A percentile compares a stretch with the other conserved stretches of the same genome.
phyloP scores from a whole-genome alignment of 805 yeast genomes.

The Cyberlindnera mycetangii region DNA sequence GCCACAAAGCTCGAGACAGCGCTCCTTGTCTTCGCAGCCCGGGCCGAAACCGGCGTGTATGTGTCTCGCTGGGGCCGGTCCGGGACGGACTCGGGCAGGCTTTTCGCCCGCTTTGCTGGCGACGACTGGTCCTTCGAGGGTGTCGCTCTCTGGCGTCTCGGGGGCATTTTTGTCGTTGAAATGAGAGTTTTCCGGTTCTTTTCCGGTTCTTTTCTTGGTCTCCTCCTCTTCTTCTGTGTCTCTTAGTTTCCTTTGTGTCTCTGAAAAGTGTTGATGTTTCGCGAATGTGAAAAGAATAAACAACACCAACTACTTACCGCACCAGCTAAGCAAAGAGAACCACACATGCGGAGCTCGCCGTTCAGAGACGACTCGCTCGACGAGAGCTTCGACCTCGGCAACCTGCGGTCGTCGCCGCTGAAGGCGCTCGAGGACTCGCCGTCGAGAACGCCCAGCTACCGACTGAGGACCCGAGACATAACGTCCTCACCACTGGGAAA shows the following conservation, averaged over 20 bases:
- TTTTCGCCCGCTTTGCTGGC: slow-evolving; percentile 5
- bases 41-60: slow-evolving; percentile 9
- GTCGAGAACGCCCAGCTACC: slow-evolving; percentile 14
- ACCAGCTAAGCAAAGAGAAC: neutral
- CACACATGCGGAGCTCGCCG: neutral
- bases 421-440: slow-evolving; percentile 21
- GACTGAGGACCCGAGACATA: neutral
- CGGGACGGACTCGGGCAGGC: neutral
- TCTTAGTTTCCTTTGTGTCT: too few species aligned
- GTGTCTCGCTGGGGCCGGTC: slow-evolving; percentile 8
- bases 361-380: neutral
- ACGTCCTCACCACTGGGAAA: slow-evolving; percentile 15
- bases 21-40: neutral
- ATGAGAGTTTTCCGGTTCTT: neutral
- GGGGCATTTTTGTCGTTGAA: neutral
- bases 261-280: too few species aligned
- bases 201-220: neutral
- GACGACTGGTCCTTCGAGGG: neutral
- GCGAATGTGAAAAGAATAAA: neutral
- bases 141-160: slow-evolving; percentile 3
- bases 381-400: neutral
- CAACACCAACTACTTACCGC: neutral
- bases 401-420: slow-evolving; percentile 21
- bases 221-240: too few species aligned
- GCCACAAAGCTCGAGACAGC: slow-evolving; percentile 1